Percentiles rank a stretch among this genome's conserved stretches.
These are phyloP conservation scores for Malassezia equina DNA, from an alignment of 1,284 basidiomycete genomes.

Conservation along the genomic window DNA sequence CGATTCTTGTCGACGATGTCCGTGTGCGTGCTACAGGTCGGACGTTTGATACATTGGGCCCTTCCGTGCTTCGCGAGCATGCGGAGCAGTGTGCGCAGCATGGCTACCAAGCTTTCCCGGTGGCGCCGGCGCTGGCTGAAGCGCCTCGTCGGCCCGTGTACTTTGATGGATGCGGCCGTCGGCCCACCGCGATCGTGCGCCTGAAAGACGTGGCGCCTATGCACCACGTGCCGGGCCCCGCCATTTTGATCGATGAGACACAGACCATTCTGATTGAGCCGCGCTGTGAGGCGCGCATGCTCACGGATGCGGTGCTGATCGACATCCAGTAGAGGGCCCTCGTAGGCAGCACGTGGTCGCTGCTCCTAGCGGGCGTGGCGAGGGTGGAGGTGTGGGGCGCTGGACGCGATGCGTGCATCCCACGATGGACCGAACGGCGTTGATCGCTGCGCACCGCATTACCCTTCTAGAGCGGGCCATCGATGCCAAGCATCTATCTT, in stretches of 20 bases:
- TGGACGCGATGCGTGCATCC: neutral
- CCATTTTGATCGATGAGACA: constrained; percentile 81
- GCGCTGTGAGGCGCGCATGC: constrained; percentile 30
- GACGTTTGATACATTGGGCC: constrained; percentile 71
- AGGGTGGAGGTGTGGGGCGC: neutral
- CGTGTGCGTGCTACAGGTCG: constrained; percentile 72
- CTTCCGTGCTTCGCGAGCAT: constrained; percentile 65
- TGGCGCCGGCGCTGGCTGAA: constrained; percentile 49
- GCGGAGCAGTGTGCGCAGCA: constrained; percentile 47
- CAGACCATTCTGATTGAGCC: constrained; percentile 69
- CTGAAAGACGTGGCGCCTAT: constrained; percentile 61
- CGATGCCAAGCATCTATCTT: constrained; percentile 33
- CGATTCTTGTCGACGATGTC: constrained; percentile 78
- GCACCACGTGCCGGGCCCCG: constrained; percentile 65
- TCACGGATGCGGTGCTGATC: constrained; percentile 30
- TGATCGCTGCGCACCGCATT: neutral
- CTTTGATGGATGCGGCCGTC: constrained; percentile 65
- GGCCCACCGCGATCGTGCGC: constrained; percentile 70
- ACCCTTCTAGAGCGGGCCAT: constrained; percentile 19
- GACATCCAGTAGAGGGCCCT: constrained; percentile 20
- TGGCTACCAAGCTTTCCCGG: constrained; percentile 47
- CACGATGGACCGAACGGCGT: neutral
- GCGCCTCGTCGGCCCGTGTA: constrained; percentile 58
- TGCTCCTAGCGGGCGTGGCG: neutral
- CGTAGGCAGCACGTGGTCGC: neutral